Base-by-base conservation (phyloP, 148 eudicot genomes). In the Polygonum maritimum region DNA sequence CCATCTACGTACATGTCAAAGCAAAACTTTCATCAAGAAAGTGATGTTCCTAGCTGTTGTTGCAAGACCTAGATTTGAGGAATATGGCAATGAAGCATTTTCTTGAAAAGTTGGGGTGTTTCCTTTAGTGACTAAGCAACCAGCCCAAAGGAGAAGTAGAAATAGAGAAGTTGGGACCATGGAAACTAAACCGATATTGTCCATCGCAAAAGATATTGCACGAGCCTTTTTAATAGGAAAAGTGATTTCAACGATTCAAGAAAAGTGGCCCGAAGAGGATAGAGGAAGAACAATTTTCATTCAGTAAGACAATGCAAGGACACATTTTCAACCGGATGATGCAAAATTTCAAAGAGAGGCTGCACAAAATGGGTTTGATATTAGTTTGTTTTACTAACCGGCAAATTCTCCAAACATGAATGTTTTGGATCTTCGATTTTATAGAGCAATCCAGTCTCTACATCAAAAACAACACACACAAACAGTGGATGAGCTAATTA, bases 231-330 rank as follows among this genome's bases (percentile, higher is more conserved):
- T 74, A 33, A 7, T 74, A 49, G 40, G 51, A 14, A 22, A 73
- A 4, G 75, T 73, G 16, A 14, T 73, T 18, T 36, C 75, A 26
- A 31, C 52, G 19, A 73, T 45, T 73, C 11, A 2, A 0, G 14
- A 5, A 14, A 45, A 18, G 31, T 73, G 75, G 75, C 75, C 55
- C 1, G 48, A 15, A 18, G 75, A 73, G 36, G 75, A 73, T 13
- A 7, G 22, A 35, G 38, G 58, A 26, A 48, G 31, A 21, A 74
- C 60, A 54, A 74, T 74, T 38, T 48, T 74, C 10, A 74, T 74
- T 26, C 62, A 74, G 49, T 62, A 74, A 74, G 62, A 74, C 41
- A 74, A 74, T 74, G 60, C 76, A 3, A 74, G 60, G 35, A 74
- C 36, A 31, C 39, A 74, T 12, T n/a, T 74, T 26, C 18, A 48